phyloP scores from a whole-genome alignment of 768 basidiomycete species.

The Trametopsis cervina region DNA sequence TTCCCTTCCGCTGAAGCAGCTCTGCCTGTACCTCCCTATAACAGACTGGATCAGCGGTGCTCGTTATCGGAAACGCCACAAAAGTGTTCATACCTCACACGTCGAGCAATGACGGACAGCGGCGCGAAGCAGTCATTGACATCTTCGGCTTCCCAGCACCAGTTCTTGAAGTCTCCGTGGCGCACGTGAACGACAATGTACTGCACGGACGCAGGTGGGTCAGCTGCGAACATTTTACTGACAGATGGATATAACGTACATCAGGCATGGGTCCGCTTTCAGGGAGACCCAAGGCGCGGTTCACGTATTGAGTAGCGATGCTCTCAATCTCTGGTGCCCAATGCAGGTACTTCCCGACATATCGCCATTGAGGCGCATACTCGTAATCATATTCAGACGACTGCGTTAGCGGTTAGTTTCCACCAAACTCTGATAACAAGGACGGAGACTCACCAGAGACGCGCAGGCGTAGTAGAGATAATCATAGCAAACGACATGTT shows the following conservation, averaged over 20 bases:
- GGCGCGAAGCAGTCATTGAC: slow-evolving; percentile 33
- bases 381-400: slow-evolving; percentile 25
- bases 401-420: slow-evolving; percentile 11
- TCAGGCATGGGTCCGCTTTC: slow-evolving; percentile 25
- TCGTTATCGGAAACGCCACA: too few species aligned
- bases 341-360: slow-evolving; percentile 27
- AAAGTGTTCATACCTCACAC: slow-evolving; percentile 17
- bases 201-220: slow-evolving; percentile 9
- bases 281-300: slow-evolving; percentile 21
- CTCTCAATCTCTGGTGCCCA: slow-evolving; percentile 27
- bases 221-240: neutral
- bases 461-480: slow-evolving; percentile 33
- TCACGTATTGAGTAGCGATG: slow-evolving; percentile 25
- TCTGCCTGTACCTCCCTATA: slow-evolving; percentile 31
- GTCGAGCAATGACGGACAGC: slow-evolving; percentile 26
- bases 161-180: slow-evolving; percentile 29
- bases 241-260: slow-evolving; percentile 17
- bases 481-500: slow-evolving; percentile 34
- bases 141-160: slow-evolving; percentile 26
- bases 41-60: neutral
- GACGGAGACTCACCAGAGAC: slow-evolving; percentile 18
- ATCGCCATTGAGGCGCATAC: slow-evolving; percentile 30
- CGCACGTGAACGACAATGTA: slow-evolving; percentile 32
- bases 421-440: neutral
- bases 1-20: slow-evolving; percentile 23